Evolutionary conservation across 164 flowering plant genomes (phyloP), one percentile per base, ranked within the genome.

Genomic region (Kalanchoe fedtschenkoi): DNA sequence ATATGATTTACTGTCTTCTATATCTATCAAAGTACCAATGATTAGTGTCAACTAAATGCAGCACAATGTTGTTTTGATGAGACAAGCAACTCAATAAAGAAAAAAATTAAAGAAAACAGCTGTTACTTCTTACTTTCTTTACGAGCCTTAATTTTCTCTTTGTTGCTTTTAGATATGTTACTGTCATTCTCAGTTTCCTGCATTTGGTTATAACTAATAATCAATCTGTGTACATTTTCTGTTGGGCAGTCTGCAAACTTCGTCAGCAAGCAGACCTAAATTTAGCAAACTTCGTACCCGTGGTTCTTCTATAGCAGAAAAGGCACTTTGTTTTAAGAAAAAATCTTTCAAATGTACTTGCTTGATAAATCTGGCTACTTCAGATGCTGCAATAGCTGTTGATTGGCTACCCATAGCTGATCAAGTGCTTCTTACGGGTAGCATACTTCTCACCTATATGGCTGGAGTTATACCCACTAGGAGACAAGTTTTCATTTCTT

Each of bases 391-490:
- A 53, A 42, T 69, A 37, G 72, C 76, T 34, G 73, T 76, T 68
- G 83, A 74, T 15, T 87, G 82, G 89, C 64, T 80, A 30, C 72
- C 86, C 61, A 37, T 77, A 34, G 77, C 74, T 35, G 89, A 93
- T 72, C 97, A 90, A 74, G 77, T 77, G 62, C 89, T 93, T 54
- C 72, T 90, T 61, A 71, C 77, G 77, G 68, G 80, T 58, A 85
- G 91, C 68, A 68, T 86, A 53, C 68, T 78, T 68, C 90, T 93
- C 65, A 81, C 97, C 11, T 83, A 85, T 68, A 70, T 85, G 80
- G 96, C 97, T 71, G 97, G 97, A 71, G 89, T 83, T 22, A 59
- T 85, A 56, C 91, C 96, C 32, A 61, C 74, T 32, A 65, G 61
- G 60, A 76, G 71, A 63, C 56, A 80, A 47, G 53, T 17, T 63